Evolutionary conservation across 192 early-diverging fungal genomes (phyloP), one percentile per base, ranked within the genome.

Genomic region (Phlyctochytrium arcticum): DNA sequence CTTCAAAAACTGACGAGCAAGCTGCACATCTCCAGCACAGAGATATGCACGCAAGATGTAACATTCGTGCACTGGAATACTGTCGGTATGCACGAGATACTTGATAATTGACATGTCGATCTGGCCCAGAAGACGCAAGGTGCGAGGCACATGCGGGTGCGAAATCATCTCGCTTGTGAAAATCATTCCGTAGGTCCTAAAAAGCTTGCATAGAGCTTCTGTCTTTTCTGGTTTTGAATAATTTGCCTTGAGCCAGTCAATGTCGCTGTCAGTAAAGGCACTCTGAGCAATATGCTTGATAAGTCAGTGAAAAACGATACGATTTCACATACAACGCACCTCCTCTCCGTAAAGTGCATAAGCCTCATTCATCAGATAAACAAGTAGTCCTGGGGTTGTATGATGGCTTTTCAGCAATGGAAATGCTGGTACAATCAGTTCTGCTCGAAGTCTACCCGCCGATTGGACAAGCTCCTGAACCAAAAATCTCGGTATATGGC

Each of bases 21-120:
- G n/a, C 29, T 33, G 3, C 29, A 23, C 56, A 46, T 60, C 26
- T 58, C 42, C 17, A 21, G 42, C 21, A 9, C 53, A 2, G 49
- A 49, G 8, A 71, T 37, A n/a, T 6, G 49, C 56, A 2, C 59
- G 36, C 26, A 19, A 27, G 55, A 71, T 48, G 29, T 68, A 62
- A 17, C 57, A 55, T 5, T 47, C 55, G 34, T 68, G 57, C 9
- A 68, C 55, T 2, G 39, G 32, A 5, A 19, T 32, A 17, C 32
- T 42, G 12, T 48, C 56, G 56, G 17, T 57, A 34, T 60, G 34
- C 5, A 27, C 12, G n/a, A 68, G 24, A 23, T 58, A 33, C 27
- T 68, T 57, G 12, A 68, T 15, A 10, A 68, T 27, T 9, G 56
- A 29, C 35, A 60, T 49, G 48, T 68, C 65, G 5, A 59, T n/a